Conservation (phyloP, 306 rosid species). For the Abrus precatorius region DNA sequence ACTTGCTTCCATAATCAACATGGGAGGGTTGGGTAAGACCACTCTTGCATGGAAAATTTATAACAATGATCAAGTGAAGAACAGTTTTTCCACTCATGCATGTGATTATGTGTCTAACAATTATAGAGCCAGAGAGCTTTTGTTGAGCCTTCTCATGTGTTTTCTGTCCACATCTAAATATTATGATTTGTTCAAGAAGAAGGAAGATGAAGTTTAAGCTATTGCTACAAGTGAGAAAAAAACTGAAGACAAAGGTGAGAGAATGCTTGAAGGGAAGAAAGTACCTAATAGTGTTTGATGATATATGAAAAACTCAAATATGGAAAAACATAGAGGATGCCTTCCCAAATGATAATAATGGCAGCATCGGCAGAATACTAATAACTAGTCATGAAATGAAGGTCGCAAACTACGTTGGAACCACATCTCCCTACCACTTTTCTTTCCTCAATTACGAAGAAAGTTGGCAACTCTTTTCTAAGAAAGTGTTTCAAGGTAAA, state of each 20-base stretch:
- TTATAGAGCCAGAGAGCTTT: background rate
- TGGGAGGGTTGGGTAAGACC: constrained; percentile 28
- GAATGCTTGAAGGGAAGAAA: background rate
- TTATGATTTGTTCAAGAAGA: background rate
- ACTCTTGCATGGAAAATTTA: constrained; percentile 37
- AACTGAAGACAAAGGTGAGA: background rate
- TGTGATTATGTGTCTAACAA: constrained; percentile 25
- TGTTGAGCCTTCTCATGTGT: too few relatives aligned
- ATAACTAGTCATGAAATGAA: background rate
- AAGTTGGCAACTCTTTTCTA: too few relatives aligned
- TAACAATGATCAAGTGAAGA: background rate
- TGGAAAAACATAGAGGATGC: background rate
- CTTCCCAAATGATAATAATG: background rate
- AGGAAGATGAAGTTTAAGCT: background rate
- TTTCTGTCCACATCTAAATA: too few relatives aligned
- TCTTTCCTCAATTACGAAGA: too few relatives aligned
- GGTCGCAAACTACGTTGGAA: background rate
- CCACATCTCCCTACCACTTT: too few relatives aligned
- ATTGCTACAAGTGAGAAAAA: background rate
- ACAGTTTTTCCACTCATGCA: background rate
- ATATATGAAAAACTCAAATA: background rate
- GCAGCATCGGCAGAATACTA: constrained; percentile 20
- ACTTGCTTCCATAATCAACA: background rate
- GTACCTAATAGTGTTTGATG: constrained; percentile 26
- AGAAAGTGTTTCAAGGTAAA: too few relatives aligned